Conservation (phyloP, 2,329 filamentous ascomycete species). For the Sphaerulina musiva region DNA sequence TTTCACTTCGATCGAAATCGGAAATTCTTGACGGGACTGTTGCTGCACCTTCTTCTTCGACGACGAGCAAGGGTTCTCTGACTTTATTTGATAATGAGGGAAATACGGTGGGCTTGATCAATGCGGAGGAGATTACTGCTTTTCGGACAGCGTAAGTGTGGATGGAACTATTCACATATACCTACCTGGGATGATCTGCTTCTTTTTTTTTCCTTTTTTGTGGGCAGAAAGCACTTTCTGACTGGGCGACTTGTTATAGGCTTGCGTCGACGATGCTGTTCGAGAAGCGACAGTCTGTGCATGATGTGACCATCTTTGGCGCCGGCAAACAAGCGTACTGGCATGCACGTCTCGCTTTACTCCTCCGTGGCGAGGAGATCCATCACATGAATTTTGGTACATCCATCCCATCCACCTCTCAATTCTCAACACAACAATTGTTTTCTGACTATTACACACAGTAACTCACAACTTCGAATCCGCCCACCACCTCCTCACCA, state of each 20-base stretch:
- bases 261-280: constrained; percentile 58
- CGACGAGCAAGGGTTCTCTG: constrained; percentile 52
- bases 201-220: too few relatives aligned
- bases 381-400: constrained; percentile 79
- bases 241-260: neutral
- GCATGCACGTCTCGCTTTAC: constrained; percentile 79
- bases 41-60: neutral
- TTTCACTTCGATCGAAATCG: constrained; percentile 22
- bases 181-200: too few relatives aligned
- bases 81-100: constrained; percentile 54
- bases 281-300: constrained; percentile 59
- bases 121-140: constrained; percentile 61
- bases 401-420: constrained; percentile 37
- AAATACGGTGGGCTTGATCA: constrained; percentile 56
- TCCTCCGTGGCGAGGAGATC: constrained; percentile 63
- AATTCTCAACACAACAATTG: too few relatives aligned
- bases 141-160: constrained; percentile 53
- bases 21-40: constrained; percentile 20
- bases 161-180: neutral
- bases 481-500: constrained; percentile 47
- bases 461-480: constrained; percentile 13
- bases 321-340: constrained; percentile 88
- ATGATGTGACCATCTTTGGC: constrained; percentile 77
- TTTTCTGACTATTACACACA: constrained; percentile 32
- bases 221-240: too few relatives aligned